A percentile compares a stretch with the other conserved stretches of the same genome.
phyloP scores from a whole-genome alignment of 1,284 basidiomycete species.

The Phaffia rhodozyma region DNA sequence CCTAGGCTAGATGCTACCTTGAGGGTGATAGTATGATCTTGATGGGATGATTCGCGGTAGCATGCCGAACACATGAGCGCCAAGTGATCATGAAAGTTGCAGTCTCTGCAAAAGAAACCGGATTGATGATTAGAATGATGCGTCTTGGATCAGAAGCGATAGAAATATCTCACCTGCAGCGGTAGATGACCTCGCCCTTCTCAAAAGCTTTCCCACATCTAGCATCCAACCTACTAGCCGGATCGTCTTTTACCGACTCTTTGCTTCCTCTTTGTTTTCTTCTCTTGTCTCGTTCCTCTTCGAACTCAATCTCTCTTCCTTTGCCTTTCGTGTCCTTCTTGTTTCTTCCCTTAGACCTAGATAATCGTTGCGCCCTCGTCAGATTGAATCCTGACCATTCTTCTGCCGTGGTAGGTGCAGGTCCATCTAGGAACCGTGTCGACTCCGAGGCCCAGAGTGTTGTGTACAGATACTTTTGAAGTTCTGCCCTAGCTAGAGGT shows the following conservation, averaged over 20 bases:
- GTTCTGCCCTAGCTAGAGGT: conserved; percentile 2
- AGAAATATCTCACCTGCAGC: conserved; percentile 21
- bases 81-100: conserved; percentile 1
- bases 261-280: not conserved
- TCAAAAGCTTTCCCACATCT: conserved; percentile 28
- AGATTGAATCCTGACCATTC: conserved; percentile 9
- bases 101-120: conserved; percentile 1
- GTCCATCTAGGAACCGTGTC: conserved; percentile 4
- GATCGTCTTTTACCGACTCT: not conserved
- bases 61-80: conserved; percentile 15
- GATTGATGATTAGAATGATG: not conserved
- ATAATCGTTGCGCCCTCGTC: not conserved
- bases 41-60: conserved; percentile 2
- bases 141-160: not conserved
- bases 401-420: not conserved
- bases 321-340: conserved; percentile 13
- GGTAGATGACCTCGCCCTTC: conserved; percentile 27
- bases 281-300: not conserved
- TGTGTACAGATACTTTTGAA: conserved; percentile 6
- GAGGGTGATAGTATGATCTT: conserved; percentile 8
- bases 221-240: not conserved
- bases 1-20: conserved; percentile 11
- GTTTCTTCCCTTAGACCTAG: not conserved
- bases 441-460: not conserved
- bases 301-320: conserved; percentile 5